Conservation (phyloP, 805 yeast genomes). For the Komagataella pseudopastoris region DNA sequence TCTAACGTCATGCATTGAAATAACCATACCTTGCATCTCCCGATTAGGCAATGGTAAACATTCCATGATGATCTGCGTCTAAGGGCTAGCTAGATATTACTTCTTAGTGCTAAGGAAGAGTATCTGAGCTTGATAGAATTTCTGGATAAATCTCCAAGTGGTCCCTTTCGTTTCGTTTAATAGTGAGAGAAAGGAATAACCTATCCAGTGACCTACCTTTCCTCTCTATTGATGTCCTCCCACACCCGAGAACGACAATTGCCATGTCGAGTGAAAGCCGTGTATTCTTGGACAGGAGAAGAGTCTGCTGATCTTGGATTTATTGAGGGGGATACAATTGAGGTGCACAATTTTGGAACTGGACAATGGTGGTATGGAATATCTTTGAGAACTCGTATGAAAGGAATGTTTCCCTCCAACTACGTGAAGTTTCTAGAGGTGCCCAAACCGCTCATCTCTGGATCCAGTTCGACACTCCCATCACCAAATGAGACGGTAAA, state of each 20-base stretch:
- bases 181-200: neutral
- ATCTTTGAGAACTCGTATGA: slow-evolving; percentile 63
- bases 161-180: neutral
- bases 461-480: neutral
- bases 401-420: slow-evolving; percentile 81
- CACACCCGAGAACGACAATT: neutral
- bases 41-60: neutral
- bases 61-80: neutral
- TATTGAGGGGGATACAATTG: slow-evolving; percentile 85
- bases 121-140: neutral
- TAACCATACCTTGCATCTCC: neutral
- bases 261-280: slow-evolving; percentile 29
- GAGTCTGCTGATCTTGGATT: slow-evolving; percentile 84
- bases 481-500: neutral
- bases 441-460: slow-evolving; percentile 3
- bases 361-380: slow-evolving; percentile 91
- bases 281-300: slow-evolving; percentile 91
- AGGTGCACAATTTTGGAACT: slow-evolving; percentile 62
- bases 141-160: neutral
- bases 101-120: neutral
- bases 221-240: neutral
- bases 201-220: neutral
- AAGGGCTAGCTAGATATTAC: neutral
- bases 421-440: slow-evolving; percentile 51
- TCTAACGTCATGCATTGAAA: neutral